phyloP scores from a whole-genome alignment of 2,329 filamentous ascomycete species.

The Ophiosphaerella korrae region DNA sequence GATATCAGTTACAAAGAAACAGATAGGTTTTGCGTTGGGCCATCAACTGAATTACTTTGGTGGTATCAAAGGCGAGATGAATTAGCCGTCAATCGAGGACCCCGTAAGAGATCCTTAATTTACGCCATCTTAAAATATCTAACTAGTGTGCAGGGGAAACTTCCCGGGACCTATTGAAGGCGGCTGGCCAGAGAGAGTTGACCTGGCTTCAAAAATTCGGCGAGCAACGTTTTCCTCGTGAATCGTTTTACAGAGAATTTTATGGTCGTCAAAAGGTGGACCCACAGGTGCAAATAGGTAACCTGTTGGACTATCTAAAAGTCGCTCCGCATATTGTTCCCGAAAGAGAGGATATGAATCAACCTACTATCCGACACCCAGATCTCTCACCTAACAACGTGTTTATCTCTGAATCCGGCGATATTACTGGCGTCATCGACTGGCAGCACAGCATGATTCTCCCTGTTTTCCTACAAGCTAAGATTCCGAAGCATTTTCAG shows the following conservation, averaged over 20 bases:
- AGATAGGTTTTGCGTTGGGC: conserved; percentile 11
- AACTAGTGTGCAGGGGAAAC: conserved; percentile 11
- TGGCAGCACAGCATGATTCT: conserved; percentile 30
- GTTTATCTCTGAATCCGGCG: conserved; percentile 12
- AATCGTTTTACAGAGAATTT: conserved; percentile 14
- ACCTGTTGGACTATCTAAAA: conserved; percentile 12
- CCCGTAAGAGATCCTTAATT: conserved; percentile 13
- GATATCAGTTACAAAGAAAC: conserved; percentile 1
- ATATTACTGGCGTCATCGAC: conserved; percentile 19
- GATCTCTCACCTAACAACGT: conserved; percentile 20
- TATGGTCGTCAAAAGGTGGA: conserved; percentile 13
- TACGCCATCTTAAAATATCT: conserved; percentile 1
- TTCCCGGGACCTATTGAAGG: conserved; percentile 7
- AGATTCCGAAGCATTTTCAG: conserved; percentile 44
- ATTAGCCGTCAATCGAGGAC: conserved; percentile 14
- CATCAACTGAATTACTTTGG: conserved; percentile 8
- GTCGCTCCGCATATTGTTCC: conserved; percentile 15
- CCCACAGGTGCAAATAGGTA: conserved; percentile 12
- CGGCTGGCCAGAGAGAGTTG: conserved; percentile 14
- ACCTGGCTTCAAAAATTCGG: conserved; percentile 16
- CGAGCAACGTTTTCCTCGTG: conserved; percentile 10
- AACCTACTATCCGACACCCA: conserved; percentile 15
- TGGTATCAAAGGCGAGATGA: conserved; percentile 15
- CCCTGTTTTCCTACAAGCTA: conserved; percentile 40
- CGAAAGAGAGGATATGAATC: conserved; percentile 7